A percentile compares a stretch with the other conserved stretches of the same genome.
Conservation (phyloP, 768 basidiomycete genomes). For the Termitomyces sp. region DNA sequence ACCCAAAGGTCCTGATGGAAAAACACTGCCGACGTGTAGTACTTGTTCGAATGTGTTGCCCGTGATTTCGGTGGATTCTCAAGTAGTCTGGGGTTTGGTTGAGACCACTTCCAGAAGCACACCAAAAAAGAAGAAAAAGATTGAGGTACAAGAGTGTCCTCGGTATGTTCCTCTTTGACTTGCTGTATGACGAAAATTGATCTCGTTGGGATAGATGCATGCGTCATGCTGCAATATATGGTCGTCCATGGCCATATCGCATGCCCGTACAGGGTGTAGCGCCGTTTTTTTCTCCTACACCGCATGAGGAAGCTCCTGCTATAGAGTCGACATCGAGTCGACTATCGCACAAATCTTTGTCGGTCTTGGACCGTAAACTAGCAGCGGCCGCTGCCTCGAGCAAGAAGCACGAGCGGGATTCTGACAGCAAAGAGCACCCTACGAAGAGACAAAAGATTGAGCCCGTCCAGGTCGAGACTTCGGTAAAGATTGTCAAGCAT, state of each 20-base stretch:
- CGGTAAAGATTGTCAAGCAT: constrained; percentile 16
- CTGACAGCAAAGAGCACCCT: constrained; percentile 31
- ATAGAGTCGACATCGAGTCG: constrained; percentile 41
- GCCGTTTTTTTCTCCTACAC: constrained; percentile 39
- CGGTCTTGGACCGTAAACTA: constrained; percentile 53
- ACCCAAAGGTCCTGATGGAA: constrained; percentile 59
- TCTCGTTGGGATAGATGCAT: constrained; percentile 48
- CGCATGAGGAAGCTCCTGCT: constrained; percentile 48
- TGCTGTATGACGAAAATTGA: constrained; percentile 2
- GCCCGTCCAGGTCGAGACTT: constrained; percentile 23
- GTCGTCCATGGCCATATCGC: constrained; percentile 65
- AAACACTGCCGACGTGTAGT: constrained; percentile 61
- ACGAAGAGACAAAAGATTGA: constrained; percentile 49
- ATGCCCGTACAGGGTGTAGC: constrained; percentile 39
- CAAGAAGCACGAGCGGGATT: constrained; percentile 26
- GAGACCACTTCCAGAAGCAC: constrained; percentile 32
- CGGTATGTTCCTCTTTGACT: constrained; percentile 42
- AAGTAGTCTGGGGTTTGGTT: constrained; percentile 70
- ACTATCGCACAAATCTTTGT: constrained; percentile 45
- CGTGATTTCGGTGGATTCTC: constrained; percentile 68
- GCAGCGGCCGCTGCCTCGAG: constrained; percentile 28
- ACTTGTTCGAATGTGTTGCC: constrained; percentile 71
- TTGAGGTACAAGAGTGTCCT: constrained; percentile 57
- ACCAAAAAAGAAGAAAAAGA: constrained; percentile 53
- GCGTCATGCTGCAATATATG: constrained; percentile 77